Percentiles rank a stretch among this genome's conserved stretches.
These are phyloP conservation scores for Myochromella boudieri DNA, from an alignment of 768 basidiomycete species.

Conservation along the genomic window DNA sequence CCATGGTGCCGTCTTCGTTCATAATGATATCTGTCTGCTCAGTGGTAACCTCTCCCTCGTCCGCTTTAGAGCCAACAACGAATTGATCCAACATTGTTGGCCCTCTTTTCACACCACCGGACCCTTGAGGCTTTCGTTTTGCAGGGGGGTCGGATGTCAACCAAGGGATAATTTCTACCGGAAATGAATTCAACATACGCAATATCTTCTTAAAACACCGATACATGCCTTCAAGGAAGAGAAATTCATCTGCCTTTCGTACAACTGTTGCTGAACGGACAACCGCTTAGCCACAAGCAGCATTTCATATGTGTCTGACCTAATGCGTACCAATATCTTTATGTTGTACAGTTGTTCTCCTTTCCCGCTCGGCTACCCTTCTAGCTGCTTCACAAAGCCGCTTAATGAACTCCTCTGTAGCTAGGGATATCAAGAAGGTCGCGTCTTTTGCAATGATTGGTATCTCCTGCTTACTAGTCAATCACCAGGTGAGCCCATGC, in stretches of 20 bases:
- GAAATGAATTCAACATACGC: neutral
- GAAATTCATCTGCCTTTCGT: constrained; percentile 69
- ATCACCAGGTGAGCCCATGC: neutral
- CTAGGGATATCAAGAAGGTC: constrained; percentile 74
- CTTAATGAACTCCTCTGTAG: constrained; percentile 87
- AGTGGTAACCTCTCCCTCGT: constrained; percentile 16
- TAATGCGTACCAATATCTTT: constrained; percentile 73
- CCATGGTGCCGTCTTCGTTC: constrained; percentile 66
- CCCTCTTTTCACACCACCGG: constrained; percentile 21
- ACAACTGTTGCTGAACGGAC: constrained; percentile 53
- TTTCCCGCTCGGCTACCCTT: constrained; percentile 67
- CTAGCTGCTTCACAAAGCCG: constrained; percentile 72
- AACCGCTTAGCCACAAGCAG: neutral
- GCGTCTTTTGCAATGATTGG: constrained; percentile 78
- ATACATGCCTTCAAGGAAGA: constrained; percentile 70
- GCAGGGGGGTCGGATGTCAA: constrained; percentile 40
- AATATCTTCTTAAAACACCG: neutral
- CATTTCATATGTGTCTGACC: too few species aligned
- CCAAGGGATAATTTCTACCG: constrained; percentile 60
- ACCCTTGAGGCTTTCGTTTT: constrained; percentile 42
- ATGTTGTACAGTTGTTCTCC: constrained; percentile 72
- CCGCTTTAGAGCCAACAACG: constrained; percentile 27
- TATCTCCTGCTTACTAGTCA: constrained; percentile 53
- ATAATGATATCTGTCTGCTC: constrained; percentile 39
- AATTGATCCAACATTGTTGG: constrained; percentile 53